Conservation (phyloP, 2,329 filamentous ascomycete genomes). For the Seiridium cupressi region DNA sequence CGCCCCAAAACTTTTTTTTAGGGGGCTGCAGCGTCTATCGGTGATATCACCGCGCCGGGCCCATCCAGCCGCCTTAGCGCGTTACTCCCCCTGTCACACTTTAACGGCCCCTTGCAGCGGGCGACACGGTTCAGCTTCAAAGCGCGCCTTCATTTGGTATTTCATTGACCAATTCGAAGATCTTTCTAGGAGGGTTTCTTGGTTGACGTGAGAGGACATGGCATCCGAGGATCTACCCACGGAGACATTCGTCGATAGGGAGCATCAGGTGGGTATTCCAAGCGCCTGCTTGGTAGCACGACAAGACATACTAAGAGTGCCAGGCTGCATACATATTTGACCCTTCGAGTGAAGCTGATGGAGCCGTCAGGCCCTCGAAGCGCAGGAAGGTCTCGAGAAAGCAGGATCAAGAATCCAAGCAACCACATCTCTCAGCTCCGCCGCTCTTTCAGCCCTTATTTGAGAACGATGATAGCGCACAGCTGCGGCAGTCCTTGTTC, state of each 20-base stretch:
- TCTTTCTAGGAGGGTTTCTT: not conserved
- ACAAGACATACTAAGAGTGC: not conserved
- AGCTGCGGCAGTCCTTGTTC: constrained; percentile 59
- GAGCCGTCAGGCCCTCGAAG: constrained; percentile 48
- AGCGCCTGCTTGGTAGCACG: not conserved
- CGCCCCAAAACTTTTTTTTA: constrained; percentile 8
- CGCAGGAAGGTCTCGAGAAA: constrained; percentile 52
- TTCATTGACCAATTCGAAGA: not conserved
- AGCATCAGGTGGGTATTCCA: constrained; percentile 23
- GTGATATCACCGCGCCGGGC: constrained; percentile 8
- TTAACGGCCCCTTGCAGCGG: not conserved
- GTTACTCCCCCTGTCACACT: not conserved
- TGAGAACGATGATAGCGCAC: constrained; percentile 43
- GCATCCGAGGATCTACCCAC: constrained; percentile 16
- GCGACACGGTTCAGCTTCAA: not conserved
- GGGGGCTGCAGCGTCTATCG: not conserved
- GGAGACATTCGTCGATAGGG: constrained; percentile 25
- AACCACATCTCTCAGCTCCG: not conserved
- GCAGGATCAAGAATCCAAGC: constrained; percentile 17
- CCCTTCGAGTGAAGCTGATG: constrained; percentile 38
- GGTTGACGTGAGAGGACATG: constrained; percentile 16
- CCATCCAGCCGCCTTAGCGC: not conserved
- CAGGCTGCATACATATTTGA: constrained; percentile 64
- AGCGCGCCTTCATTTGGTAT: constrained; percentile 2
- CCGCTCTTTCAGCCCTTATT: constrained; percentile 51